Percentiles rank a stretch among this genome's conserved stretches.
Evolutionary conservation across 768 basidiomycete genomes (phyloP).

Genomic region (Leccinum variicolor): DNA sequence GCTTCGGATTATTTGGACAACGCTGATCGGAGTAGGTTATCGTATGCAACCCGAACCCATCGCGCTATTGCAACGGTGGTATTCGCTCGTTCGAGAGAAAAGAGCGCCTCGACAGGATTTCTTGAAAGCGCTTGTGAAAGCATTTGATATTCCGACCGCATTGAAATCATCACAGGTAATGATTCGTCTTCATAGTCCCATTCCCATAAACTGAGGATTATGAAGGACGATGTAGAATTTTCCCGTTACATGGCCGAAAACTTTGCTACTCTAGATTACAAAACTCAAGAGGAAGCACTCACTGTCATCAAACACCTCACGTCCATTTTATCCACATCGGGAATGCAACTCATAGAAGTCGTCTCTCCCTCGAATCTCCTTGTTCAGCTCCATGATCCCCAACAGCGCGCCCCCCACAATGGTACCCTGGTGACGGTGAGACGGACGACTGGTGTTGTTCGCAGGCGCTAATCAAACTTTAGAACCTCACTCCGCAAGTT

Average conservation of each 20-base stretch:
- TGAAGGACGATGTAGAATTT: slow-evolving; percentile 80
- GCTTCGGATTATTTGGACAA: neutral
- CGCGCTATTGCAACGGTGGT: slow-evolving; percentile 89
- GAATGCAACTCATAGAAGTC: slow-evolving; percentile 76
- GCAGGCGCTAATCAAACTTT: neutral
- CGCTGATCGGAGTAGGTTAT: slow-evolving; percentile 48
- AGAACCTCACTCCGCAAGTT: slow-evolving; percentile 3
- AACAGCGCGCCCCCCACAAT: slow-evolving; percentile 3
- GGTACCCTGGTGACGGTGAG: slow-evolving; percentile 6
- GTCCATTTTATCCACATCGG: slow-evolving; percentile 69
- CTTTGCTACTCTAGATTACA: slow-evolving; percentile 89
- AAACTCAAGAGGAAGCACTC: slow-evolving; percentile 89
- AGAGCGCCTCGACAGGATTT: slow-evolving; percentile 83
- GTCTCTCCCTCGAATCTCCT: slow-evolving; percentile 70
- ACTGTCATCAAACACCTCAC: slow-evolving; percentile 81
- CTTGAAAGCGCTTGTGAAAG: slow-evolving; percentile 74
- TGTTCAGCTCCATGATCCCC: slow-evolving; percentile 48
- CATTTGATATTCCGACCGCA: slow-evolving; percentile 70
- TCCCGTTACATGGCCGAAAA: slow-evolving; percentile 94
- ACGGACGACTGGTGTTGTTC: neutral
- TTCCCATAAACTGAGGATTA: neutral
- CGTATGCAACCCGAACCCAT: slow-evolving; percentile 59
- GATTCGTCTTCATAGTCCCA: neutral
- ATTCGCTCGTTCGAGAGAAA: slow-evolving; percentile 87
- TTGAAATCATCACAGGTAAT: slow-evolving; percentile 56